Evolutionary conservation across 805 yeast genomes (phyloP), one percentile per base, ranked within the genome.

Genomic region (Ogataea paradorogensis): DNA sequence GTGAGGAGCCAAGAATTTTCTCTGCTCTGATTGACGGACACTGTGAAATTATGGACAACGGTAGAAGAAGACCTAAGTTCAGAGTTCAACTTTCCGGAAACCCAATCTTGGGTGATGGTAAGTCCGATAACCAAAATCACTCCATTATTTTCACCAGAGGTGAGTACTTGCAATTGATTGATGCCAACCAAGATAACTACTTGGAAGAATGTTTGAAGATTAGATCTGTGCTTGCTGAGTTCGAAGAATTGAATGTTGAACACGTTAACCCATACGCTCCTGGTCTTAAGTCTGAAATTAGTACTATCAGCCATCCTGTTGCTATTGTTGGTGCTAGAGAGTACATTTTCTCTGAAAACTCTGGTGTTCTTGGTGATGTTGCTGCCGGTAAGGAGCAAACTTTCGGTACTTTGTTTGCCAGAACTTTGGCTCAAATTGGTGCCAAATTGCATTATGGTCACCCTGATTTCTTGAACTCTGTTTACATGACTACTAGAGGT

Each of bases 381-480:
- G 95, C 95, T 38, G 95, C 95, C 33, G 93, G 93, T 66, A 84
- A 84, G 62, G 95, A 84, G 70, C 95, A 84, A 66, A 84, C 93
- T 40, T 84, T 84, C 59, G 95, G 95, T 68, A 84, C 95, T 0
- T 67, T 84, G 52, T 84, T 83, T 56, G 86, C 93, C 9, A 76
- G 95, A 71, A 84, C 93, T 16, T 69, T 84, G 55, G 82, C 91
- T 46, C 88, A 82, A 67, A 76, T 84, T 60, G 93, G 93, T 59
- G 93, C 90, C 59, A 84, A 84, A 56, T 71, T 84, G 57, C 93
- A 84, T 70, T 84, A 84, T 67, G 95, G 95, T 62, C 93, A 84
- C 65, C 95, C 95, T 38, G 95, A 84, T 74, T 84, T 84, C 67
- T 65, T 84, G 56, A 84, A 84, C 55, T 74, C 81, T 33, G 72